A percentile compares a stretch with the other conserved stretches of the same genome.
These are phyloP conservation scores for Amoeboaphelidium occidentale DNA, from an alignment of 371 early-diverging fungal genomes.

Conservation along the genomic window DNA sequence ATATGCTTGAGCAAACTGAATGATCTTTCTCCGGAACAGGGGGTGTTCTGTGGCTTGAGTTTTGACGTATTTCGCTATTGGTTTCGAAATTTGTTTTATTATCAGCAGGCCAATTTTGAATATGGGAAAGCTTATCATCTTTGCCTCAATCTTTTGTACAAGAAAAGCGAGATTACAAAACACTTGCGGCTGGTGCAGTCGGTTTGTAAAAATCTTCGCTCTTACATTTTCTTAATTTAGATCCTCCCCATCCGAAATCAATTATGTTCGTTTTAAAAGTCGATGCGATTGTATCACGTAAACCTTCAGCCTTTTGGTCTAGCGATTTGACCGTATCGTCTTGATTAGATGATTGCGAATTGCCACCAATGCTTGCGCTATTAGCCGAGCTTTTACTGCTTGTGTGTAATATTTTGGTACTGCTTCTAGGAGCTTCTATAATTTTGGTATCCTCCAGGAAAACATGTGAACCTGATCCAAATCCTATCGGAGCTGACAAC, in stretches of 20 bases:
- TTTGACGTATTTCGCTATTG: neutral
- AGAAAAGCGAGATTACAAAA: no score
- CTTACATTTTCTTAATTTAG: neutral
- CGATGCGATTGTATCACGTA: neutral
- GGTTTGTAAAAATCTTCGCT: neutral
- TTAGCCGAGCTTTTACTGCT: neutral
- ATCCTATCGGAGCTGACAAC: neutral
- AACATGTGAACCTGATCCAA: neutral
- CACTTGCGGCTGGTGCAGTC: neutral
- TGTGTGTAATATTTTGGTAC: neutral
- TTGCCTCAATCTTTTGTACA: no score
- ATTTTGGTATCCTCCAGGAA: neutral
- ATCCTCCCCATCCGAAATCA: neutral
- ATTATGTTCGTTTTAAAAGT: neutral
- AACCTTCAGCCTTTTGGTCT: neutral
- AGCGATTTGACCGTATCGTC: neutral
- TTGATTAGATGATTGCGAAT: neutral
- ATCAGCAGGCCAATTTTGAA: neutral
- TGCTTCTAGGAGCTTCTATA: no score
- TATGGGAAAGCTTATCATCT: neutral
- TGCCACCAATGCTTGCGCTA: neutral
- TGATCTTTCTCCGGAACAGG: neutral
- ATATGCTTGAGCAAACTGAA: neutral
- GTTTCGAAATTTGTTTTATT: neutral
- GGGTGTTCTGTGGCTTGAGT: neutral